phyloP scores from a whole-genome alignment of 2,329 filamentous ascomycete species.

The Arthrinium phaeospermum region DNA sequence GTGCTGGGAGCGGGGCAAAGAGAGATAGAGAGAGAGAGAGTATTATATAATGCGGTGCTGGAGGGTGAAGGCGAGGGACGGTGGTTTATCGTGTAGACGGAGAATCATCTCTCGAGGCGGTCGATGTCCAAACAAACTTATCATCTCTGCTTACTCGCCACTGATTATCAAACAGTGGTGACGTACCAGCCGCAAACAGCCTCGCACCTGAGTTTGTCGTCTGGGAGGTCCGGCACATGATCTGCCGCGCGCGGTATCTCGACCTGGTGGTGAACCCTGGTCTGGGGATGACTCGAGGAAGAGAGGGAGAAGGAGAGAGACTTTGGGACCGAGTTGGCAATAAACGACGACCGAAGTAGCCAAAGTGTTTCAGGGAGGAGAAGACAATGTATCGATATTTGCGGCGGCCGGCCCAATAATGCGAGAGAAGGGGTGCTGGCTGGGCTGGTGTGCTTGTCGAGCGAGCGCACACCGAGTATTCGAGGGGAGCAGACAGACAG shows the following conservation, averaged over 20 bases:
- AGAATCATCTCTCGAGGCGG: constrained; percentile 5
- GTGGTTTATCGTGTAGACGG: constrained; percentile 9
- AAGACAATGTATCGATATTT: constrained; percentile 12
- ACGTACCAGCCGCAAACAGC: constrained; percentile 15
- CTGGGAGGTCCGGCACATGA: constrained; percentile 10
- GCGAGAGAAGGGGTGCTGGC: background rate
- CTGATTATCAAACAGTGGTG: constrained; percentile 13
- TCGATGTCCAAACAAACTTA: constrained; percentile 16
- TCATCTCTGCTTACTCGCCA: constrained; percentile 8
- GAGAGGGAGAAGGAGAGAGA: background rate
- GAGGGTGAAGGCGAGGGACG: background rate
- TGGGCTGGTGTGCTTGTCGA: background rate
- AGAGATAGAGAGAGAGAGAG: background rate
- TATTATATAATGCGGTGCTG: constrained; percentile 7
- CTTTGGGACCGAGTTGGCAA: constrained; percentile 11
- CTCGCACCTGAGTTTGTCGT: constrained; percentile 3
- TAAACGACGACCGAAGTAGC: background rate
- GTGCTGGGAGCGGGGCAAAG: background rate
- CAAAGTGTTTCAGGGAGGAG: constrained; percentile 11
- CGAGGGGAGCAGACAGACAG: background rate
- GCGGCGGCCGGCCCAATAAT: constrained; percentile 5
- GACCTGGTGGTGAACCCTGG: constrained; percentile 1
- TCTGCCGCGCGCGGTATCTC: constrained; percentile 12
- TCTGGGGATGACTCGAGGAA: background rate
- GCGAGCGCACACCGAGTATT: constrained; percentile 14